Base-by-base conservation (phyloP, 1,284 basidiomycete species). In the Lignosus rhinocerotis region DNA sequence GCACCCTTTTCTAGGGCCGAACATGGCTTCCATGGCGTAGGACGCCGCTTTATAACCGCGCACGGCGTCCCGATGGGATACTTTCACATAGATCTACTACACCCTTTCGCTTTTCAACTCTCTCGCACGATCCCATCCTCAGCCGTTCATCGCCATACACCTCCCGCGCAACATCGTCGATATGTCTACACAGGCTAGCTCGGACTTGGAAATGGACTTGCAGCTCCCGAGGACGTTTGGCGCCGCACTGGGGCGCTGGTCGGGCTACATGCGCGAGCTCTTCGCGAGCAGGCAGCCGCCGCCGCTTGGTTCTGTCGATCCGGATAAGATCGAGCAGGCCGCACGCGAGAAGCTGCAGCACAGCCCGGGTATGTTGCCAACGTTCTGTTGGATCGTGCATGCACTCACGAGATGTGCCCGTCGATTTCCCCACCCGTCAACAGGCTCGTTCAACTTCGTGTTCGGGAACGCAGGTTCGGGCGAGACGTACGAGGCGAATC, bases 371-470 rank as follows among this genome's bases (percentile, higher is more conserved):
- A 60, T 48, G 57, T 54, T 2, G 71, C 59, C n/a, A 10, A 32
- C 12, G 6, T 11, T 42, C 10, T 49, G 12, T 34, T 14, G 16
- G 10, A 16, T 10, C 11, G 14, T 31, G 14, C n/a, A 8, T 30
- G 14, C 38, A 21, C 11, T n/a, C 36, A 6, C 11, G 36, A 39
- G 21, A 12, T 25, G 25, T 16, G 12, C 11, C 25, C 25, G 25
- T 25, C 25, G 25, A 16, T 6, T 11, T 12, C 6, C 38, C 21
- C 31, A 19, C 14, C 9, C 42, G 10, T 25, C 25, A 8, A 9
- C 50, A 89, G 87, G 77, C 9, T 80, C 84, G 14, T 90, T 85
- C 72, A 71, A 78, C 69, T 90, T 88, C 62, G 81, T 85, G 6
- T 77, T 78, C 53, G 86, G 85, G 42, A 82, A 80, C 59, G 88